Base-by-base conservation (phyloP, 495 filamentous ascomycete species). In the Aspergillus taichungensis region DNA sequence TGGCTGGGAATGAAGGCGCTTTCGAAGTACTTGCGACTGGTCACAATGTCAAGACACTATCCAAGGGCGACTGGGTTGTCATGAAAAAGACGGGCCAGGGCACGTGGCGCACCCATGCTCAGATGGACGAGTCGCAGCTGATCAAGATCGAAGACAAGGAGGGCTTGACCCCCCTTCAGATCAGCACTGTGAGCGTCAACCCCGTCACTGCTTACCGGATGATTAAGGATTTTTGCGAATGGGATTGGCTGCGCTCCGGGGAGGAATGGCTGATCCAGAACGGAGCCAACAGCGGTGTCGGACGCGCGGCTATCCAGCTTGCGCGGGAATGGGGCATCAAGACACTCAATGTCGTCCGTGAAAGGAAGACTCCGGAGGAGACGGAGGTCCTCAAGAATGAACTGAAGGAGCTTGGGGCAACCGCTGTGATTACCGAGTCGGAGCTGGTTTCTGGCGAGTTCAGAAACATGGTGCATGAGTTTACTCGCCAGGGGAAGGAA, bases 261-360 rank as follows among this genome's bases (percentile, higher is more conserved):
- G 62, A 76, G 55, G 78, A 82, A 41, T 98, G 94, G 94, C 83
- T 94, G 49, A 72, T 97, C 32, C 94, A 98, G 71, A 98, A 98
- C 55, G 94, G 92, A 2, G 92, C 92, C 7, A 98, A 98, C 58
- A 83, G 76, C 40, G 94, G 88, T 1, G 92, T 97, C 14, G 92
- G 92, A 5, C 66, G 92, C 30, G 83, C 87, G 7, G 90, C 85
- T 12, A 87, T 95, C 43, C 92, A 98, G 64, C 59, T 98, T 0
- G 89, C 76, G 1, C 68, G 66, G 42, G 63, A 84, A 40, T 97
- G 90, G 92, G 90, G 90, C 0, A 75, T 88, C 47, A 81, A 87
- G 53, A 88, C 81, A 37, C 79, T 98, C 45, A 96, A 95, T 57
- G 76, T 98, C 7, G 69, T 98, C 30, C 72, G 92, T 9, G 77